Conservation (phyloP, 208 protist species). For the Wallacemonas sp. region DNA sequence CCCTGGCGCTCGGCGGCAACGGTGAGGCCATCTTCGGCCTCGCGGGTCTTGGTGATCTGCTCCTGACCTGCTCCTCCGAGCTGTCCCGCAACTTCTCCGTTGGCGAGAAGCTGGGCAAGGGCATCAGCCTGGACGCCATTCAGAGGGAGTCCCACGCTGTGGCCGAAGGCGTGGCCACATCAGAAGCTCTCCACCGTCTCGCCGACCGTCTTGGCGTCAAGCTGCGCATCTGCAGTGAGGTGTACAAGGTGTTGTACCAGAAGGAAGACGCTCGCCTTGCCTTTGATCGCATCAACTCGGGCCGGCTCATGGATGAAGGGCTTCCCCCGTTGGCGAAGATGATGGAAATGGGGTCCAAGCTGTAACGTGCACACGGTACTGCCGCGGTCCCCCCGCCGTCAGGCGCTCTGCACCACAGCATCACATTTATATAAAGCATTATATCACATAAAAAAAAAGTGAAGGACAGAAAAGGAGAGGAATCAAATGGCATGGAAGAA, state of each 20-base stretch:
- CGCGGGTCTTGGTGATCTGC: constrained; percentile 85
- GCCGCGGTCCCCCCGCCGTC: too few species aligned
- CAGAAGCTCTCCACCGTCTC: constrained; percentile 69
- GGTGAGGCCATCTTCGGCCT: constrained; percentile 86
- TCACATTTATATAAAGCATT: too few species aligned
- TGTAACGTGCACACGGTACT: too few species aligned
- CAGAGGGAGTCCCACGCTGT: constrained; percentile 63
- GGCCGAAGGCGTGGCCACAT: constrained; percentile 77
- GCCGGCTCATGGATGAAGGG: constrained; percentile 53
- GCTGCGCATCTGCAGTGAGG: constrained; percentile 66
- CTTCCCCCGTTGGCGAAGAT: constrained; percentile 46
- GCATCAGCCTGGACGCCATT: constrained; percentile 70
- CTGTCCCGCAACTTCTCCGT: constrained; percentile 90
- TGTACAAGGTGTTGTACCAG: constrained; percentile 73
- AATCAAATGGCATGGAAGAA: too few species aligned
- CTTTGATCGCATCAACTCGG: constrained; percentile 25
- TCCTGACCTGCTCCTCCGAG: constrained; percentile 89
- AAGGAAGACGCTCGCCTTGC: constrained; percentile 29
- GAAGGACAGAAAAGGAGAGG: too few species aligned
- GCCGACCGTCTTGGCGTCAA: constrained; percentile 49
- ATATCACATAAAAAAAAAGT: too few species aligned
- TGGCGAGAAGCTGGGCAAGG: constrained; percentile 73
- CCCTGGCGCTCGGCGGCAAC: constrained; percentile 69
- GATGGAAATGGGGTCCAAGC: constrained; percentile 16
- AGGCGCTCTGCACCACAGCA: too few species aligned